phyloP scores from a whole-genome alignment of 257 asterid genomes.

The Ophiorrhiza pumila region DNA sequence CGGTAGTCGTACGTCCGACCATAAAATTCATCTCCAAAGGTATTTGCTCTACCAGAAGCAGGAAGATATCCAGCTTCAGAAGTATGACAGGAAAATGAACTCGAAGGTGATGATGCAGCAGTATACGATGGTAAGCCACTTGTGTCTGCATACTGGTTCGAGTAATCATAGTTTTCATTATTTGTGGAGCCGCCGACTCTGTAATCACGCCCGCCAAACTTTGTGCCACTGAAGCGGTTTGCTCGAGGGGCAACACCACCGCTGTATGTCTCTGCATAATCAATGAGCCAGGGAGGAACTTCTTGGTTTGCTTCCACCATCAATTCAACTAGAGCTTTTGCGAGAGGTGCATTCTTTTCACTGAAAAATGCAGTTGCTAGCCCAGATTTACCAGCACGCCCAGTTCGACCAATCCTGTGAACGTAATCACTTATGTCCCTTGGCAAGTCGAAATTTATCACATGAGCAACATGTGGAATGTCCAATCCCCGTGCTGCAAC shows the following conservation, averaged over 20 bases:
- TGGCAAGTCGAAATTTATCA: constrained; percentile 71
- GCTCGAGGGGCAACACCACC: constrained; percentile 23
- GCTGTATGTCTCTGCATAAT: constrained; percentile 33
- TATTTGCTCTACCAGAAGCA: constrained; percentile 10
- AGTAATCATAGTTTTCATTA: constrained; percentile 16
- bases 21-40: constrained; percentile 13
- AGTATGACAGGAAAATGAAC: not conserved
- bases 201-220: constrained; percentile 32
- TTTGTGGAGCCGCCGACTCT: constrained; percentile 16
- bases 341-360: constrained; percentile 46
- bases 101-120: constrained; percentile 13
- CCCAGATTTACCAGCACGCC: constrained; percentile 85
- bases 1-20: constrained; percentile 16
- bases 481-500: constrained; percentile 78
- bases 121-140: constrained; percentile 9
- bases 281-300: constrained; percentile 50
- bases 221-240: constrained; percentile 22
- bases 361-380: constrained; percentile 78
- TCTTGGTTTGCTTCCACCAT: constrained; percentile 67
- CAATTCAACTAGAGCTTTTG: constrained; percentile 49
- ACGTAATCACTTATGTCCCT: constrained; percentile 57
- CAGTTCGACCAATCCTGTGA: constrained; percentile 83
- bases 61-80: constrained; percentile 14
- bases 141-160: constrained; percentile 22
- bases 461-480: constrained; percentile 73